Evolutionary conservation across 2,329 filamentous ascomycete genomes (phyloP), one percentile per base, ranked within the genome.

Genomic region (Parascedosporium putredinis): DNA sequence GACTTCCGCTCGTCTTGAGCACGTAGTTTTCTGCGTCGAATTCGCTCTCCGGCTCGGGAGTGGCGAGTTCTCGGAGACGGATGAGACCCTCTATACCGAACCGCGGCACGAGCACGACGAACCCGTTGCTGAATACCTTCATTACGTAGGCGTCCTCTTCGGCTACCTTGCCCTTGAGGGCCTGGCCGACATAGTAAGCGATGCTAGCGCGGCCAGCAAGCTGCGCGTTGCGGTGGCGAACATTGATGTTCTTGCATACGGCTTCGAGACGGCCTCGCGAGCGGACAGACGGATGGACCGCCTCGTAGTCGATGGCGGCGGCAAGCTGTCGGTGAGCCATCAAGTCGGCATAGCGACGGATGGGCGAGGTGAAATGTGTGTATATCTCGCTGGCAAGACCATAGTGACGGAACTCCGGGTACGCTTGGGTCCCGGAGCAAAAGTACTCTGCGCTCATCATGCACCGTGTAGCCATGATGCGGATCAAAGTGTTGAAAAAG

Each of bases 381-480:
- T 98, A 98, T 64, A 98, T 98, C 60, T 94, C 87, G 3, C 86
- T 89, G 0, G 94, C 94, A 31, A 98, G 82, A 57, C 93, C 93
- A 67, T 98, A 98, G 70, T 98, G 94, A 48, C 88, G 81, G 76
- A 95, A 98, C 64, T 97, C 93, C 1, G 88, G 85, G 64, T 93
- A 91, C 0, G 90, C 81, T 64, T 96, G 89, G 5, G 89, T 90
- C 53, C 93, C 93, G 0, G 91, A 87, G 69, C 87, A 93, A 69
- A 98, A 98, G 70, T 98, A 98, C 68, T 98, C 93, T 54, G 93
- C 93, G 49, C 88, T 93, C 75, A 95, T 95, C 93, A 98, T 98
- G 77, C 93, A 98, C 20, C 93, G 84, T 7, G 93, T 98, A 8
- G 93, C 93, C 72, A 98, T 86, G 68, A 98, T 95, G 63, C 93